Evolutionary conservation across 805 yeast species (phyloP).

Genomic region (Schwanniomyces polymorphus): DNA sequence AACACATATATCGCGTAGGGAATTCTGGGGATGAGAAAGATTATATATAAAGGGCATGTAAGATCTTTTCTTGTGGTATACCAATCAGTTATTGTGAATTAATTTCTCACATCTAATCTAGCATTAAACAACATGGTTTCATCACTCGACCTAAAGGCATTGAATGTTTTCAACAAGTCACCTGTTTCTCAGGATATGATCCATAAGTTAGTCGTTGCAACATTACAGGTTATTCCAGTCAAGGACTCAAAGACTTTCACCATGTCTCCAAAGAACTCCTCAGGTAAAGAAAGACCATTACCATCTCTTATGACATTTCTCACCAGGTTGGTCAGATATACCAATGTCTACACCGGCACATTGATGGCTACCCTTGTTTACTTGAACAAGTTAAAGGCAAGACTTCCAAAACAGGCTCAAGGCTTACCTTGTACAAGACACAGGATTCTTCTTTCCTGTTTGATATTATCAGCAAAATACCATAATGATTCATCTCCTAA

Average conservation of each 20-base stretch:
- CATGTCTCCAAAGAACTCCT: constrained; percentile 18
- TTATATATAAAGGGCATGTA: not conserved
- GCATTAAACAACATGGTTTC: not conserved
- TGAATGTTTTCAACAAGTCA: constrained; percentile 55
- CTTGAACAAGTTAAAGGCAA: constrained; percentile 58
- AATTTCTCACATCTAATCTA: not conserved
- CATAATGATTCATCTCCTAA: constrained; percentile 80
- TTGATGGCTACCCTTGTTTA: constrained; percentile 71
- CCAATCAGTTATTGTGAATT: not conserved
- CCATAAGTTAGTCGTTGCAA: constrained; percentile 62
- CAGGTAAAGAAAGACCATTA: constrained; percentile 37
- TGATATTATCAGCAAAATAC: constrained; percentile 70
- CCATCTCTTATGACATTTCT: constrained; percentile 78
- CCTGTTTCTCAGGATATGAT: constrained; percentile 78
- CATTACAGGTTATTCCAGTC: constrained; percentile 69
- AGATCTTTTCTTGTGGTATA: not conserved
- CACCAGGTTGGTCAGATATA: constrained; percentile 67
- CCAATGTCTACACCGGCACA: constrained; percentile 81
- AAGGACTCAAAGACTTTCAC: constrained; percentile 36
- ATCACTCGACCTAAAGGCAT: constrained; percentile 47
- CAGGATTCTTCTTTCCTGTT: constrained; percentile 71
- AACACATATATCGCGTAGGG: not conserved
- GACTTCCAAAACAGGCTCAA: constrained; percentile 68
- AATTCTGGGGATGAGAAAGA: not conserved
- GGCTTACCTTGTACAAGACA: constrained; percentile 82